These are phyloP conservation scores for Copromyces sp. DNA, from an alignment of 495 filamentous ascomycete genomes.

Conservation along the genomic window DNA sequence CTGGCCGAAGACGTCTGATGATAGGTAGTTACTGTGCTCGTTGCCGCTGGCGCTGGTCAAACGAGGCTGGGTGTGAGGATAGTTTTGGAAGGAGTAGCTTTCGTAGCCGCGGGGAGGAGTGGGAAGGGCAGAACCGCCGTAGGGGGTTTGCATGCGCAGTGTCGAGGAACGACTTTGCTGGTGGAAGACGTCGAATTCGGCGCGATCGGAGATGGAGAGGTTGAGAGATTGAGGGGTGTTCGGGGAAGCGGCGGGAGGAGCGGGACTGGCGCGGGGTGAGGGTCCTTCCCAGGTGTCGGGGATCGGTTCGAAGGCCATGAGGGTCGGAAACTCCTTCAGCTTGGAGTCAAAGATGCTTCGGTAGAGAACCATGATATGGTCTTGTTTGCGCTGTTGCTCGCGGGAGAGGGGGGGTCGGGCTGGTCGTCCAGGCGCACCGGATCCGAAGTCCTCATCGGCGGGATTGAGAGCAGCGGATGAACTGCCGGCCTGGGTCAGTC, in stretches of 20 bases:
- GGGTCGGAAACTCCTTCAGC: not conserved
- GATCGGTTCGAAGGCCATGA: not conserved
- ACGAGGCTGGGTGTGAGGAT: not conserved
- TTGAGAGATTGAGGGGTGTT: not conserved
- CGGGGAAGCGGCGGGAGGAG: not conserved
- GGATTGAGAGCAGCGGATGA: not conserved
- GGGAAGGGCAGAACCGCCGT: not conserved
- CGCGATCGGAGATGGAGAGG: not conserved
- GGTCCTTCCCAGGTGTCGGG: not conserved
- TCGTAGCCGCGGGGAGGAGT: not conserved
- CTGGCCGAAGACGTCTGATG: not conserved
- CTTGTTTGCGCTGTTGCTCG: not conserved
- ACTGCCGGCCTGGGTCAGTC: not conserved
- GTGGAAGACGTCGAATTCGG: not conserved
- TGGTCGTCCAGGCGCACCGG: not conserved
- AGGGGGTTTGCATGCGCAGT: not conserved
- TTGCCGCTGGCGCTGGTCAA: no score
- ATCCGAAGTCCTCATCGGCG: not conserved
- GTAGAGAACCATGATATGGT: not conserved
- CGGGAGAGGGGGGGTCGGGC: not conserved
- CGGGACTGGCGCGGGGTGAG: not conserved
- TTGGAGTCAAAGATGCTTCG: not conserved
- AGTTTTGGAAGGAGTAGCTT: conserved; percentile 1
- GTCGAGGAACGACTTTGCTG: not conserved
- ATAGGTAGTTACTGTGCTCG: not conserved